Conservation (phyloP, 1,284 basidiomycete species). For the Hemileia vastatrix region DNA sequence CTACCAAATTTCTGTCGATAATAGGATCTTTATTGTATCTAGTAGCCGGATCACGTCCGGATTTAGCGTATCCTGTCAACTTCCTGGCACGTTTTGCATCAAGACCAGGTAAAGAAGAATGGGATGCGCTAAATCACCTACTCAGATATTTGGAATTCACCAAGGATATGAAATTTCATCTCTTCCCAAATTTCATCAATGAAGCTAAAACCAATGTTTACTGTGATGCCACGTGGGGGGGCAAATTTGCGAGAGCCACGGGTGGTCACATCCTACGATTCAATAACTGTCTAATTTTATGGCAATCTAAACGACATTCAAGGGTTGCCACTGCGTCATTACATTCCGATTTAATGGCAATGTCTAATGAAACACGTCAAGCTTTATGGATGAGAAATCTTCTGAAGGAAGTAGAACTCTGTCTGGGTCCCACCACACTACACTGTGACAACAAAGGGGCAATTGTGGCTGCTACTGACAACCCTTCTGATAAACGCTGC, state of each 20-base stretch:
- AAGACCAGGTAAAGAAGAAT: neutral
- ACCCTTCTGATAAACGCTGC: neutral
- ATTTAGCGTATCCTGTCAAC: no score
- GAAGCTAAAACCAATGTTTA: neutral
- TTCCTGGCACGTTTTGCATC: no score
- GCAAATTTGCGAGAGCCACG: neutral
- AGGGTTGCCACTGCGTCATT: neutral
- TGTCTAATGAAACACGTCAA: neutral
- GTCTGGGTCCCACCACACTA: neutral
- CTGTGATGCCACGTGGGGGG: conserved; percentile 5
- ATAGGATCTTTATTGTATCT: no score
- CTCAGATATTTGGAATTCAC: no score
- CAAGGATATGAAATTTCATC: no score
- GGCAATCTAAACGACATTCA: neutral
- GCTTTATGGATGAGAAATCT: neutral
- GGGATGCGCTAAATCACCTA: neutral
- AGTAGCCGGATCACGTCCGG: no score
- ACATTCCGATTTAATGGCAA: conserved; percentile 2
- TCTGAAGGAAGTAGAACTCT: neutral
- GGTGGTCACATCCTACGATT: neutral
- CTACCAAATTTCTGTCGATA: no score
- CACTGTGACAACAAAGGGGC: neutral
- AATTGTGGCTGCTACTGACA: neutral
- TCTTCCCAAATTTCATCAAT: no score
- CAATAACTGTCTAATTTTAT: neutral